Evolutionary conservation across 2,329 filamentous ascomycete species (phyloP), one percentile per base, ranked within the genome.

Genomic region (Fusarium denticulatum): DNA sequence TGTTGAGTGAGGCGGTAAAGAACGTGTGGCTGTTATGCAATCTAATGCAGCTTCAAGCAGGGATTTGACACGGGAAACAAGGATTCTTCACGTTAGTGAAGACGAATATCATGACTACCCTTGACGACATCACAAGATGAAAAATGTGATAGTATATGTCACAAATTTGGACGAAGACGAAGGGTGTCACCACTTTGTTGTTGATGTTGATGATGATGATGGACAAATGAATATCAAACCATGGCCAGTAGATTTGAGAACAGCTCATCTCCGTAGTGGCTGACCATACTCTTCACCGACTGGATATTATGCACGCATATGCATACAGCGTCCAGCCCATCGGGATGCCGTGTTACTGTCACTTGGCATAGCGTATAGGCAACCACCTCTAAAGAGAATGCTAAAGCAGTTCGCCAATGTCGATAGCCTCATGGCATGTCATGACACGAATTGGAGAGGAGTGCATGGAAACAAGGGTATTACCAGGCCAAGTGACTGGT

Each of bases 341-440:
- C 42, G 39, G 55, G 37, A 73, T 74, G 71, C 57, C 45, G 67
- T 74, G 71, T 53, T 60, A 71, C 66, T 61, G 39, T 49, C 37
- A 42, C 30, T 45, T 40, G 13, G 18, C 26, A 37, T 52, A 56
- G 40, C 28, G 28, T 47, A 34, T 26, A 59, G 24, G 15, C 36
- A 42, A 40, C 43, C 46, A 22, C 50, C 30, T 37, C 42, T 30
- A 37, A n/a, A 37, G 36, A 36, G n/a, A 36, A 43, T 16, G 22
- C 37, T 26, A 10, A 64, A 69, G 36, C 45, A 68, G 32, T 43
- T 55, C 28, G 55, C 43, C 64, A 61, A 64, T 53, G 50, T 57
- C 47, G 66, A 40, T 47, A 47, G 60, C 66, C 68, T 71, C 49
- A 46, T 45, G 32, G 24, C 32, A 45, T 55, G 36, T 37, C 24